Evolutionary conservation across 352 stramenopile genomes (phyloP), one percentile per base, ranked within the genome.

Genomic region (Elongisporangium prolatum): DNA sequence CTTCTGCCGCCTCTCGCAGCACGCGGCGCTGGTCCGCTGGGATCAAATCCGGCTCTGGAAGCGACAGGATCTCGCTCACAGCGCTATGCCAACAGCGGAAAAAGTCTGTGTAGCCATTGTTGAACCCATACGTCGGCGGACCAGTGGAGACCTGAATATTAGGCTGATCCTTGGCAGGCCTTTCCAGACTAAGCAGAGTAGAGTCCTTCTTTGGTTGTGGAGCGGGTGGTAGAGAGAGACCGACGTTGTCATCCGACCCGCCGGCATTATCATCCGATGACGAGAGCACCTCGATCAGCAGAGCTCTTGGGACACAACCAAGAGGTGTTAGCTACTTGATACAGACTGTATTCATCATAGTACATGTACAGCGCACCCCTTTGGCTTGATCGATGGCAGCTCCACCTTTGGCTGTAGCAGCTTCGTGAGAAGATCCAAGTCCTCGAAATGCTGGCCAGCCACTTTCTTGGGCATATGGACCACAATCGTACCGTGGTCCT

Each of bases 381-480:
- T 82, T 4, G 80, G 21, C 59, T 80, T 59, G 21, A 77, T 57
- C 21, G 64, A 65, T 5, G 68, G 65, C 49, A 70, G 64, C 47
- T 77, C 78, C 40, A 74, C 75, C 53, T 82, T 86, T 38, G 79
- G 80, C 66, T 91, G 81, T 52, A 98, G 59, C 21, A 98, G 71
- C 51, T 90, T 97, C 1, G 93, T 97, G 51, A 97, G 77, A 64
- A 98, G 79, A 64, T 98, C 92, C 18, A 98, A 75, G 71, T 98
- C 93, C 13, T 86, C 71, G 60, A 98, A 98, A 49, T 96, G 71
- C 54, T 84, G 77, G 1, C 88, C 91, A 1, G 86, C 77, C 34
- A 89, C 83, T 63, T 87, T 82, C 71, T 98, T 98, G 21, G 75
- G 79, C 52, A 98, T 44, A 64, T 98, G 86, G 52, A 97, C 80